A percentile compares a stretch with the other conserved stretches of the same genome.
Evolutionary conservation across 805 yeast species (phyloP).

Genomic region (Suhomyces sp.): DNA sequence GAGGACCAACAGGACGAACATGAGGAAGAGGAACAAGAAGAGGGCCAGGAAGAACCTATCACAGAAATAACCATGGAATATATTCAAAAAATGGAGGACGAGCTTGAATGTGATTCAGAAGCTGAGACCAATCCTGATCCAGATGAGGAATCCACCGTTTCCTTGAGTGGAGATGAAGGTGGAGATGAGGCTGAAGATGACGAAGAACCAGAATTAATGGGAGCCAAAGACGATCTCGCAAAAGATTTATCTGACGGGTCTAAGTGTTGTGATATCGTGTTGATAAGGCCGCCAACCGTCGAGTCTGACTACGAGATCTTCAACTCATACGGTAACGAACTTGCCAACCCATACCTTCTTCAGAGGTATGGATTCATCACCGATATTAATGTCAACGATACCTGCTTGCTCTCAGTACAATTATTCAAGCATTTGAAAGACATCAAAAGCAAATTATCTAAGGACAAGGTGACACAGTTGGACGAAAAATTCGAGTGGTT

Average conservation of each 20-base stretch:
- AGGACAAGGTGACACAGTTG: slow-evolving; percentile 30
- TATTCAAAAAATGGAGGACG: slow-evolving; percentile 26
- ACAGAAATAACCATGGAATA: slow-evolving; percentile 31
- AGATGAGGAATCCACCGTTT: slow-evolving; percentile 22
- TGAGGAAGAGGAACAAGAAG: slow-evolving; percentile 18
- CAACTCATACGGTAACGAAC: slow-evolving; percentile 76
- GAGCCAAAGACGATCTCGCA: slow-evolving; percentile 31
- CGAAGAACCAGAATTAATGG: slow-evolving; percentile 12
- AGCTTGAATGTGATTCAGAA: slow-evolving; percentile 12
- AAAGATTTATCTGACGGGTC: slow-evolving; percentile 34
- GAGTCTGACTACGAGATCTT: slow-evolving; percentile 59
- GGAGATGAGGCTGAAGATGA: slow-evolving; percentile 19
- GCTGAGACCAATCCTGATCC: slow-evolving; percentile 17
- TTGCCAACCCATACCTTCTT: slow-evolving; percentile 62
- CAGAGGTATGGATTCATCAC: slow-evolving; percentile 81
- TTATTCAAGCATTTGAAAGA: slow-evolving; percentile 33
- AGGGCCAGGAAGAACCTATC: slow-evolving; percentile 9
- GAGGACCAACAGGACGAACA: slow-evolving; percentile 15
- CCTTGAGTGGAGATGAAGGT: slow-evolving; percentile 16
- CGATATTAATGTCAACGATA: slow-evolving; percentile 45
- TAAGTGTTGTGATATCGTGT: slow-evolving; percentile 69
- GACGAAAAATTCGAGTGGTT: slow-evolving; percentile 49
- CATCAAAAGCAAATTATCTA: slow-evolving; percentile 18
- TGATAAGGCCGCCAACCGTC: slow-evolving; percentile 41
- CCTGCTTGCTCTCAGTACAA: slow-evolving; percentile 57